A percentile compares a stretch with the other conserved stretches of the same genome.
Evolutionary conservation across 1,139 yeast genomes (phyloP).

Genomic region (Yamadazyma blattariae): DNA sequence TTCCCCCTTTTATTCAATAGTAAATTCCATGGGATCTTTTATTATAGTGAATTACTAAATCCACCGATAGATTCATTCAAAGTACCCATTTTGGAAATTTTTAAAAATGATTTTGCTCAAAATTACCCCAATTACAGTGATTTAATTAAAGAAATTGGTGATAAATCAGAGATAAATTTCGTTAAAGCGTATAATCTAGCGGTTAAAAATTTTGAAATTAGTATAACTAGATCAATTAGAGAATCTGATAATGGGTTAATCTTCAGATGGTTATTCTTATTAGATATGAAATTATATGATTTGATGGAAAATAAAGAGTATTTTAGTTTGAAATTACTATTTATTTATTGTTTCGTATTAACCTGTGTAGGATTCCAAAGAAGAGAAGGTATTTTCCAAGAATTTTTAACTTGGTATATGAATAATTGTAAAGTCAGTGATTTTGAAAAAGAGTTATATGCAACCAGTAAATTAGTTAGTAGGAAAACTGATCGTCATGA

Average conservation of each 20-base stretch:
- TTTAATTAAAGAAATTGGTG: slow-evolving; percentile 12
- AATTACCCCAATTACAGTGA: too few species aligned
- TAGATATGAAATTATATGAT: slow-evolving; percentile 16
- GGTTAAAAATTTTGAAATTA: slow-evolving; percentile 9
- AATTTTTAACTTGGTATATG: slow-evolving; percentile 24
- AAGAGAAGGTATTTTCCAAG: slow-evolving; percentile 25
- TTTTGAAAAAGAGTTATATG: too few species aligned
- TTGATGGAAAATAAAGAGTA: slow-evolving; percentile 19
- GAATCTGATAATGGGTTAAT: slow-evolving; percentile 26
- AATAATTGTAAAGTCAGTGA: background rate
- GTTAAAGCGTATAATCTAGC: too few species aligned
- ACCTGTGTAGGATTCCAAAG: slow-evolving; percentile 4
- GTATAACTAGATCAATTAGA: slow-evolving; percentile 14
- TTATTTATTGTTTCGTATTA: too few species aligned
- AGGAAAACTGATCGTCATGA: too few species aligned
- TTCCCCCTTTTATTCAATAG: slow-evolving; percentile 14
- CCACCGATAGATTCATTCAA: slow-evolving; percentile 9
- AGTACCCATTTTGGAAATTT: slow-evolving; percentile 17
- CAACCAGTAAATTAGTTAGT: too few species aligned
- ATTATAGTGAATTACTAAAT: slow-evolving; percentile 9
- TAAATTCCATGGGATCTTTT: slow-evolving; percentile 15
- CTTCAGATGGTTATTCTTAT: slow-evolving; percentile 25
- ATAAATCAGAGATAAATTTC: too few species aligned
- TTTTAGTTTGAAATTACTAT: slow-evolving; percentile 26
- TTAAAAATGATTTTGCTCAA: slow-evolving; percentile 14